Percentiles rank a stretch among this genome's conserved stretches.
Conservation (phyloP, 306 rosid genomes). For the Lathyrus sativus region DNA sequence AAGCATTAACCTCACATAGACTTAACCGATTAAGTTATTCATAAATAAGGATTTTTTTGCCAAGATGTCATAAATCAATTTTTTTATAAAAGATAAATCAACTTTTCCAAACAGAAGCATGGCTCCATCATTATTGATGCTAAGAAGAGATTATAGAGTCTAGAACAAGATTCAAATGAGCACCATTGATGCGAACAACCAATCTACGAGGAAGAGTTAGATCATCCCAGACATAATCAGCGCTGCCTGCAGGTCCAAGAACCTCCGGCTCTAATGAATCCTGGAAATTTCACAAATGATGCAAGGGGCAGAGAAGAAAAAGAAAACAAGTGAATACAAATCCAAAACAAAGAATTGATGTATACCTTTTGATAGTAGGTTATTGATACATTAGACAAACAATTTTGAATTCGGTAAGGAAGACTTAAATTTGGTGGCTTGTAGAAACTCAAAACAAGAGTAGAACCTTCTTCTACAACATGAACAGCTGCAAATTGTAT, state of each 20-base stretch:
- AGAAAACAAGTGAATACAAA: background rate
- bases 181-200: constrained; percentile 72
- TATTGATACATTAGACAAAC: constrained; percentile 58
- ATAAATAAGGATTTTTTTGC: background rate
- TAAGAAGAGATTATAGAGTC: constrained; percentile 18
- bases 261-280: constrained; percentile 71
- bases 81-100: background rate
- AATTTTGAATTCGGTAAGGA: constrained; percentile 90
- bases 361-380: constrained; percentile 91
- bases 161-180: constrained; percentile 28
- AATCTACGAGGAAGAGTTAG: constrained; percentile 76
- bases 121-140: background rate
- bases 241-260: constrained; percentile 63
- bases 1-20: background rate
- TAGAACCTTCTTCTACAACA: constrained; percentile 89
- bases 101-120: constrained; percentile 13
- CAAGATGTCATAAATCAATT: constrained; percentile 11
- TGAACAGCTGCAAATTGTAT: constrained; percentile 76
- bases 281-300: constrained; percentile 56
- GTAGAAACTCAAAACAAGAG: constrained; percentile 70
- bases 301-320: constrained; percentile 30
- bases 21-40: constrained; percentile 2
- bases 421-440: constrained; percentile 78
- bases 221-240: constrained; percentile 96
- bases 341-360: constrained; percentile 27